Base-by-base conservation (phyloP, 345 rosid species). In the Salix dunnii region DNA sequence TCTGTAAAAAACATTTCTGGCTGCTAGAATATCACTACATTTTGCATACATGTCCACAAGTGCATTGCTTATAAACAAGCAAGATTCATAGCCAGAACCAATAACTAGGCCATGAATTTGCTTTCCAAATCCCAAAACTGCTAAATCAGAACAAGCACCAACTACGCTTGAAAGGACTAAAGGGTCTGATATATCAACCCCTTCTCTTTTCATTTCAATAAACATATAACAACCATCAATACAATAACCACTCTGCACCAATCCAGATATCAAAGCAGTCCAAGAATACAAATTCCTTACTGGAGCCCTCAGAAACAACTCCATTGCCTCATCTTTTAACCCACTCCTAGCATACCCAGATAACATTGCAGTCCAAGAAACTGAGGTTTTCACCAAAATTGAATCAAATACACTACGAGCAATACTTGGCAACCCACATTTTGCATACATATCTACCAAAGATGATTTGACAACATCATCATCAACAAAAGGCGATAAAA, bases 11-110 rank as follows among this genome's bases (percentile, higher is more conserved):
- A 92, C 82, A 21, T 74, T 73, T 43, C 75, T 84, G 46, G 94
- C 91, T 30, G 94, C 89, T 76, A 83, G 21, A 74, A 92, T 78
- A 74, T 89, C 94, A 40, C 97, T 90, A 73, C 96, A 90, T 88
- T 92, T 92, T 38, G 94, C 94, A 18, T 92, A 92, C 97, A 92
- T 92, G 73, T 92, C 96, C 25, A 92, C 86, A 25, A 92, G 87
- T 0, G 96, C 90, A 60, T 91, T 91, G 71, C 88, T 85, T 78
- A 88, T 84, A 72, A 89, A 91, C 82, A 90, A 68, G 80, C 92
- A 90, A 77, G 91, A 86, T 43, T 82, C 83, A 77, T 78, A 90
- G 14, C 92, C 94, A 75, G 90, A 81, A 68, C 77, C 33, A 66
- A 89, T 77, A 58, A 86, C 87, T n/a, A 87, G 69, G 28, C 91